Evolutionary conservation across 306 rosid species (phyloP).

Genomic region (Carpinus fangiana): DNA sequence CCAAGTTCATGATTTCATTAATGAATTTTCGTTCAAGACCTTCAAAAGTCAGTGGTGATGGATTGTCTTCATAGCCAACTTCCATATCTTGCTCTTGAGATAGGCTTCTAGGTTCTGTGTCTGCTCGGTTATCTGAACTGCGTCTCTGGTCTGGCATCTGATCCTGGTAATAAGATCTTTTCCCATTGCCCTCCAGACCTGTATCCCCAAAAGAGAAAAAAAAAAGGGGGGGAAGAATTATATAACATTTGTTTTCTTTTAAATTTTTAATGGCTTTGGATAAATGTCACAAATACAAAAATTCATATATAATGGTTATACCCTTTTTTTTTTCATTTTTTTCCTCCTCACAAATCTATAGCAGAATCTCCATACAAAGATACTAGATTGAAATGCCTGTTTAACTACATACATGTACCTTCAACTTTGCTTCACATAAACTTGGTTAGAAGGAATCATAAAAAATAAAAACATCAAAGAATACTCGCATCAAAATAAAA

Average conservation of each 20-base stretch:
- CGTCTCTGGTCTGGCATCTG: constrained; percentile 17
- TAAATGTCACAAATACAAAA: background rate
- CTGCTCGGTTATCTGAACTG: constrained; percentile 7
- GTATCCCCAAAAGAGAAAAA: background rate
- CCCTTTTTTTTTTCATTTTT: no score
- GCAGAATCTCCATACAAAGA: no score
- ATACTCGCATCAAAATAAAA: no score
- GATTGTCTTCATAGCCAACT: constrained; percentile 34
- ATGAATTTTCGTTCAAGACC: constrained; percentile 34
- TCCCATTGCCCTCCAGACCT: constrained; percentile 22
- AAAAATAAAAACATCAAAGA: no score
- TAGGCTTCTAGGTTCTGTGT: constrained; percentile 11
- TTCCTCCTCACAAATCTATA: no score
- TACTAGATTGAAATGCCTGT: no score
- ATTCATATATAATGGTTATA: no score
- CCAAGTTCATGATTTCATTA: constrained; percentile 31
- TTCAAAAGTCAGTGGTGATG: constrained; percentile 29
- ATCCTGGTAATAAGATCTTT: constrained; percentile 21
- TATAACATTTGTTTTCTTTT: no score
- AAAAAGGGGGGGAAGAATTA: no score
- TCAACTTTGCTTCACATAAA: no score
- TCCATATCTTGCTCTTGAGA: constrained; percentile 35
- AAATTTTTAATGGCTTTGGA: background rate
- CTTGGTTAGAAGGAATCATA: no score
- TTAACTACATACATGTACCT: no score